Evolutionary conservation across 768 basidiomycete species (phyloP).

Genomic region (Leccinum longicurvipes): DNA sequence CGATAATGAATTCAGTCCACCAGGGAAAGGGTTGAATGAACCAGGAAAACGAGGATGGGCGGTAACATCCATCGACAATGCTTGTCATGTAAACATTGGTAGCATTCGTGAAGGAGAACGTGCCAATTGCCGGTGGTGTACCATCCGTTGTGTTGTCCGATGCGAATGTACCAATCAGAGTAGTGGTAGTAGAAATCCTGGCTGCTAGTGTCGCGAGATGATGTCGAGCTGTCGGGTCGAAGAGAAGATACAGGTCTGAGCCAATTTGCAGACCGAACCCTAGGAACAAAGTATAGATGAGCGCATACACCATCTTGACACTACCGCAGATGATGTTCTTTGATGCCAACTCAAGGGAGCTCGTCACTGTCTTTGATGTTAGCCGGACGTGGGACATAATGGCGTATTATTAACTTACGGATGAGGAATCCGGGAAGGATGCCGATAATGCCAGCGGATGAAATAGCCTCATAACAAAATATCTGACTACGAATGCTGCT

Average conservation of each 20-base stretch:
- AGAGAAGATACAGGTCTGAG: constrained; percentile 71
- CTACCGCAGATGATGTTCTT: constrained; percentile 84
- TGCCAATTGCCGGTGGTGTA: constrained; percentile 49
- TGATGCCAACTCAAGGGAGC: constrained; percentile 79
- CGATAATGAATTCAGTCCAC: constrained; percentile 74
- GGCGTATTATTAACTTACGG: constrained; percentile 39
- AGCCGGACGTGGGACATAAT: not conserved
- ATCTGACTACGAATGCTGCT: constrained; percentile 72
- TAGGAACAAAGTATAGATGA: constrained; percentile 81
- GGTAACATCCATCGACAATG: constrained; percentile 68
- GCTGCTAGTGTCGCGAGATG: constrained; percentile 53
- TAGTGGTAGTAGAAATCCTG: constrained; percentile 44
- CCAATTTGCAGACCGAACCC: constrained; percentile 86
- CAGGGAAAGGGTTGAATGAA: constrained; percentile 78
- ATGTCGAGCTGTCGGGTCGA: constrained; percentile 56
- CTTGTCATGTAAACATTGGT: constrained; percentile 43
- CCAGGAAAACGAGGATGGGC: constrained; percentile 65
- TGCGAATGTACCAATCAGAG: constrained; percentile 64
- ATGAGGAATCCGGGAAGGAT: constrained; percentile 90
- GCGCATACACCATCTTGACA: constrained; percentile 86
- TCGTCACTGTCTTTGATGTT: constrained; percentile 52
- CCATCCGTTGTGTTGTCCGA: constrained; percentile 49
- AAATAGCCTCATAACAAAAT: constrained; percentile 92
- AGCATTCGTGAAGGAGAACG: constrained; percentile 63
- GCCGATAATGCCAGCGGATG: constrained; percentile 81